Conservation (phyloP, 148 eudicot genomes). For the Suaeda aralocaspica region DNA sequence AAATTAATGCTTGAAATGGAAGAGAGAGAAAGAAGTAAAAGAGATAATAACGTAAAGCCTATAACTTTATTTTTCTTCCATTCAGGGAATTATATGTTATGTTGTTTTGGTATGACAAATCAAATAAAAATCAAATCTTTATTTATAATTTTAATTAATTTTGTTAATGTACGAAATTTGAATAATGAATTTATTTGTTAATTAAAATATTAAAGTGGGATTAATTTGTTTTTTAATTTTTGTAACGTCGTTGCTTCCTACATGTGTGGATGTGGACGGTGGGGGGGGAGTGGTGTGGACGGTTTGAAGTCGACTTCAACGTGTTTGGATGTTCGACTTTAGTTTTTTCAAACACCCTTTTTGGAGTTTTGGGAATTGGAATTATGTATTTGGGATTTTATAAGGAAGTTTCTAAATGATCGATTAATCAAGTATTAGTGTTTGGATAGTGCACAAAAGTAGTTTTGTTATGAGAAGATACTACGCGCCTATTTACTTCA, state of each 20-base stretch:
- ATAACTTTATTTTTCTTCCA: constrained; percentile 3
- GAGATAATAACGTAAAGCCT: constrained; percentile 27
- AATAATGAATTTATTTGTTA: background rate
- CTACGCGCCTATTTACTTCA: no score
- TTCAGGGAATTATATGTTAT: constrained; percentile 5
- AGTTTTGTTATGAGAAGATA: no score
- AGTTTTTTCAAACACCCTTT: background rate
- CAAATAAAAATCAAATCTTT: background rate
- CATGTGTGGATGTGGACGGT: constrained; percentile 11
- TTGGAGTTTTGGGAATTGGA: background rate
- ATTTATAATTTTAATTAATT: background rate
- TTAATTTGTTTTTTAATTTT: background rate
- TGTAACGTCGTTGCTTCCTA: constrained; percentile 7
- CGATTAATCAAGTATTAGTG: no score
- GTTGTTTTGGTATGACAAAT: constrained; percentile 19
- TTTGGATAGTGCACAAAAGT: no score
- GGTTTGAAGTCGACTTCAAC: background rate
- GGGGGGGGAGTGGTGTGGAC: constrained; percentile 4
- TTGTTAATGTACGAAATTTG: background rate
- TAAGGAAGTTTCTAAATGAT: no score
- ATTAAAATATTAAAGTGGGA: background rate
- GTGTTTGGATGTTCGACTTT: constrained; percentile 20
- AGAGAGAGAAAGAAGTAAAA: constrained; percentile 18
- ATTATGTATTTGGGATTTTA: no score
- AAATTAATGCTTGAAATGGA: constrained; percentile 21